These are phyloP conservation scores for Rheum nobile DNA, from an alignment of 148 eudicot genomes.

Conservation along the genomic window DNA sequence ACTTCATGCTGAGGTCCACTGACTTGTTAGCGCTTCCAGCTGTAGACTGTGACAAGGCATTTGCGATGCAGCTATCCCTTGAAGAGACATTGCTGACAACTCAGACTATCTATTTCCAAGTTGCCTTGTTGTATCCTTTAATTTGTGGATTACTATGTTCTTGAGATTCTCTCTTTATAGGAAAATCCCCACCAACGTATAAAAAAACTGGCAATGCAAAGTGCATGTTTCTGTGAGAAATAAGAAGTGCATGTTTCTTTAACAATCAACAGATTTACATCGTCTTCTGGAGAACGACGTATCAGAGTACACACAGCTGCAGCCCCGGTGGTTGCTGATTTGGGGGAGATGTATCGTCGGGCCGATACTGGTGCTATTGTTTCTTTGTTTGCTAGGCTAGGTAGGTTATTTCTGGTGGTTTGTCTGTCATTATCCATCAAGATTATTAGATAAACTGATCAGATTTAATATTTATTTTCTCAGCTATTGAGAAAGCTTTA, in stretches of 20 bases:
- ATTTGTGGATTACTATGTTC: neutral
- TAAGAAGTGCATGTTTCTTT: constrained; percentile 19
- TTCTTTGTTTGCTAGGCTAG: constrained; percentile 76
- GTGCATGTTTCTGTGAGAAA: neutral
- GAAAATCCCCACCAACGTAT: neutral
- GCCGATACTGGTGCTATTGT: constrained; percentile 91
- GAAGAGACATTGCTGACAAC: constrained; percentile 79
- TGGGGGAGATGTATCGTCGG: constrained; percentile 88
- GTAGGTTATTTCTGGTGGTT: constrained; percentile 21
- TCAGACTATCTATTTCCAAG: constrained; percentile 85
- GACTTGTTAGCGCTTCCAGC: constrained; percentile 97
- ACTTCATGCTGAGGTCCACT: constrained; percentile 96
- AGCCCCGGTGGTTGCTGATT: constrained; percentile 83
- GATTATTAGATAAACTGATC: neutral
- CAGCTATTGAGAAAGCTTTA: constrained; percentile 89
- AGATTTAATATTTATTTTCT: constrained; percentile 2
- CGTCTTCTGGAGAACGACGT: constrained; percentile 99
- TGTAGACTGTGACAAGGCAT: constrained; percentile 96
- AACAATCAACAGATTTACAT: constrained; percentile 62
- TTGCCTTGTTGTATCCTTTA: constrained; percentile 93
- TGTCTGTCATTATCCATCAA: neutral
- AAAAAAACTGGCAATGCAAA: neutral
- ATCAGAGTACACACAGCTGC: constrained; percentile 96
- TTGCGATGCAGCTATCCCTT: constrained; percentile 74
- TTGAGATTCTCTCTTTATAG: neutral